phyloP scores from a whole-genome alignment of 2,329 filamentous ascomycete genomes.

The Diaporthe eres region DNA sequence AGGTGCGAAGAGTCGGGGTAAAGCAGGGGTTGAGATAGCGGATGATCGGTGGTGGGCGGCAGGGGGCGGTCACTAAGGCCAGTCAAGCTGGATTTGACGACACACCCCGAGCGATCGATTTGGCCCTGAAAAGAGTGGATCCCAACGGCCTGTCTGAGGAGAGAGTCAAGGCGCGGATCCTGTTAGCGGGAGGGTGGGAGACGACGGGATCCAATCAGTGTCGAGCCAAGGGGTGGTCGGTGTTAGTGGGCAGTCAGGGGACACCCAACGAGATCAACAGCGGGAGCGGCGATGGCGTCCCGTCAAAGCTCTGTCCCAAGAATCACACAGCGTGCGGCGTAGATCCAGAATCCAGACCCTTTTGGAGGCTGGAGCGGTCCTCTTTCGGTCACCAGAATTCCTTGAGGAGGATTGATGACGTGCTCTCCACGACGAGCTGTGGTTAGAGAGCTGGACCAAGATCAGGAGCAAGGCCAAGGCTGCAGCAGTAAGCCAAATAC shows the following conservation, averaged over 20 bases:
- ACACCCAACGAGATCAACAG: slow-evolving; percentile 27
- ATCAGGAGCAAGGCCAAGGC: slow-evolving; percentile 19
- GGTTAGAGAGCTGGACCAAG: neutral
- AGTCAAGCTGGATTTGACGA: slow-evolving; percentile 25
- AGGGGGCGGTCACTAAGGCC: slow-evolving; percentile 5
- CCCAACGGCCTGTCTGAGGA: slow-evolving; percentile 34
- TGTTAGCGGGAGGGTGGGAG: slow-evolving; percentile 38
- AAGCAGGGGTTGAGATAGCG: slow-evolving; percentile 34
- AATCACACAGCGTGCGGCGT: slow-evolving; percentile 29
- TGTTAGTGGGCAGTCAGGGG: slow-evolving; percentile 35
- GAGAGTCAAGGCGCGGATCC: slow-evolving; percentile 32
- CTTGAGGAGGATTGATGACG: slow-evolving; percentile 19
- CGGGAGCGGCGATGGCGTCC: slow-evolving; percentile 32
- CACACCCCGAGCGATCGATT: slow-evolving; percentile 33
- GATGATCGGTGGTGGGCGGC: slow-evolving; percentile 31
- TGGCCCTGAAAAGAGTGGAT: slow-evolving; percentile 40
- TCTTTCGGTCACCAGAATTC: slow-evolving; percentile 11
- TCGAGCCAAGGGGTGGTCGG: slow-evolving; percentile 33
- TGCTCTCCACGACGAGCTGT: neutral
- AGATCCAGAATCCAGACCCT: slow-evolving; percentile 19
- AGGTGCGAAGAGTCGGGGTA: slow-evolving; percentile 38
- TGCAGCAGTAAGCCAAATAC: slow-evolving; percentile 28
- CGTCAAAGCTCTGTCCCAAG: slow-evolving; percentile 35
- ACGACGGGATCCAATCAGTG: slow-evolving; percentile 40
- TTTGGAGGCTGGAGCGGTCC: slow-evolving; percentile 20